Evolutionary conservation across 371 early-diverging fungal genomes (phyloP), one percentile per base, ranked within the genome.

Genomic region (Umbelopsis sp.): DNA sequence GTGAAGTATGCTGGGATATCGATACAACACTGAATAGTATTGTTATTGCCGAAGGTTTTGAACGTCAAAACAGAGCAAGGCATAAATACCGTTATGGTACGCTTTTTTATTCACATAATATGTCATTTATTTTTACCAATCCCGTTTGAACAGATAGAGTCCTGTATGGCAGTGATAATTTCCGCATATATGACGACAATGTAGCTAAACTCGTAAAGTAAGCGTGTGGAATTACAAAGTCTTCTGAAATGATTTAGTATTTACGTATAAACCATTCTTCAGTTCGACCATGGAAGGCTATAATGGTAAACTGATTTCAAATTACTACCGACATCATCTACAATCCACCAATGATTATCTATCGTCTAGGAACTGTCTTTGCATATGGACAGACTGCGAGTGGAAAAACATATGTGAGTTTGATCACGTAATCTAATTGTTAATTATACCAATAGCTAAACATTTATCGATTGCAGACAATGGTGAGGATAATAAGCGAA

Each of bases 331-430:
- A 41, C 7, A 41, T 41, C 22, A 24, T 11, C 12, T 20, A 8
- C 5, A 0, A 7, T 10, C 0, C 4, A 18, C 32, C 2, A 35
- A 35, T 3, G 1, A 3, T 57, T 57, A 8, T 18, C 14, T 0
- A 57, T 35, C 18, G 18, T 18, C 53, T 50, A 85, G 85, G 87
- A 10, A 86, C 86, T 7, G 79, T 87, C 14, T 87, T 87, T 70
- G 86, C 86, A 2, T 88, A 86, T 76, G 88, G 88, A 1, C 91
- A 91, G 66, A 93, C 93, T 22, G 88, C 88, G 0, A 81, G 82
- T 69, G 91, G 93, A 32, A 93, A 92, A 68, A 91, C 92, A n/a
- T 70, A 66, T 50, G 65, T 68, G 22, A 46, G 29, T 63, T 18
- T 2, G 2, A 41, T 7, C 41, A 41, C 41, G 1, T 41, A 7